These are phyloP conservation scores for Cytospora mali DNA, from an alignment of 2,329 filamentous ascomycete species.

Conservation along the genomic window DNA sequence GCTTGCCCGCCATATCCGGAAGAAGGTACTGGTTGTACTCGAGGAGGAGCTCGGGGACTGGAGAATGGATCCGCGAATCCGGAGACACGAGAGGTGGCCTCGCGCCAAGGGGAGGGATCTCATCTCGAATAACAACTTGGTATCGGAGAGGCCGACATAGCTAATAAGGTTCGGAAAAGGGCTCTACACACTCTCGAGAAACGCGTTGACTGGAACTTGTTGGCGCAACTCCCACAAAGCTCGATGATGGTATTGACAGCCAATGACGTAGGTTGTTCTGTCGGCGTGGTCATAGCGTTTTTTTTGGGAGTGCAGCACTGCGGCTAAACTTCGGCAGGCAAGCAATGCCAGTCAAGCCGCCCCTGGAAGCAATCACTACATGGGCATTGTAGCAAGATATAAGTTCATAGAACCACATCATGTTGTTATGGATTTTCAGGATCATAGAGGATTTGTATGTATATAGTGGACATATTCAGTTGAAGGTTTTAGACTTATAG, in stretches of 20 bases:
- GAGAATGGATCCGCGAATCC: constrained; percentile 13
- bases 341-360: not conserved
- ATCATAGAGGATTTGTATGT: not conserved
- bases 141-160: constrained; percentile 17
- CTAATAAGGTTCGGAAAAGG: not conserved
- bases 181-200: no score
- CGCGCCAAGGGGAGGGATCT: constrained; percentile 19
- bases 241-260: constrained; percentile 5
- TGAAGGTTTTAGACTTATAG: not conserved
- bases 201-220: not conserved
- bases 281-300: constrained; percentile 7
- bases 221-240: constrained; percentile 9
- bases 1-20: constrained; percentile 10
- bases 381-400: not conserved
- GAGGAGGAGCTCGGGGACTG: constrained; percentile 11
- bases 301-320: not conserved
- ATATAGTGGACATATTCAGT: not conserved
- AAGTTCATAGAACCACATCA: not conserved
- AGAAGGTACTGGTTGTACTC: not conserved
- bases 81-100: constrained; percentile 22
- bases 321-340: constrained; percentile 22
- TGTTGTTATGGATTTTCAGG: no score
- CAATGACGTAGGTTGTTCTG: constrained; percentile 20
- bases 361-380: not conserved
- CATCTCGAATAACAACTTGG: constrained; percentile 15